A percentile compares a stretch with the other conserved stretches of the same genome.
Evolutionary conservation across 2,329 filamentous ascomycete species (phyloP).

Genomic region (Claviceps maximensis): DNA sequence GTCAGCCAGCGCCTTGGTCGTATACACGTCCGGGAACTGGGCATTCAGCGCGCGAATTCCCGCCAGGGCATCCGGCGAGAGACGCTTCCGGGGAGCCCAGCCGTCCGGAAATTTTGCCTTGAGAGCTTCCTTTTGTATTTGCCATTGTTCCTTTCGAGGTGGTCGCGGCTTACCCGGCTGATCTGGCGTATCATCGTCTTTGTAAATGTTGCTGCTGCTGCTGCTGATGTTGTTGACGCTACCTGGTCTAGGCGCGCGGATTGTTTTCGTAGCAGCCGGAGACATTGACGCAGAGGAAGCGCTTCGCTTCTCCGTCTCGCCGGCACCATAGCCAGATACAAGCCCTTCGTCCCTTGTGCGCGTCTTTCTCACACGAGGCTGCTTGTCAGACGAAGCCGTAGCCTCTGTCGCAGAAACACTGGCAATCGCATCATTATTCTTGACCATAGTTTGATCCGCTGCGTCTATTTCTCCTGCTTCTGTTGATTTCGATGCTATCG

Average conservation of each 20-base stretch:
- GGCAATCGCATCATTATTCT: too few relatives aligned
- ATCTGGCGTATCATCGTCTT: background rate
- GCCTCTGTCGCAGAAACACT: background rate
- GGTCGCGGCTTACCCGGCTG: background rate
- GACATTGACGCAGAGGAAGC: background rate
- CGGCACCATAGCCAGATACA: background rate
- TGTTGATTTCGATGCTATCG: too few relatives aligned
- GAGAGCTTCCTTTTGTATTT: conserved; percentile 60
- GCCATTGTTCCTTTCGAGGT: conserved; percentile 43
- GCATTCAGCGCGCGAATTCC: conserved; percentile 74
- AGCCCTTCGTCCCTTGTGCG: background rate
- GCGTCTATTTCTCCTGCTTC: too few relatives aligned
- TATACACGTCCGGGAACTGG: conserved; percentile 65
- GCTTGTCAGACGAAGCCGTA: background rate
- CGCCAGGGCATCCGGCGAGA: conserved; percentile 86
- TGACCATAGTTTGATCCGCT: background rate
- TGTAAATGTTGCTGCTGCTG: background rate
- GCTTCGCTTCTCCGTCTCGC: background rate
- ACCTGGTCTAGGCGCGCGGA: background rate
- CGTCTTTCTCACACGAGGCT: background rate
- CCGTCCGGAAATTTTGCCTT: conserved; percentile 66
- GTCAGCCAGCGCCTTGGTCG: conserved; percentile 56
- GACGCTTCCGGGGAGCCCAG: conserved; percentile 72
- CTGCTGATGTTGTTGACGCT: background rate
- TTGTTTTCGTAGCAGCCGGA: background rate